Base-by-base conservation (phyloP, 352 stramenopile species). In the Ophiocytium majus region DNA sequence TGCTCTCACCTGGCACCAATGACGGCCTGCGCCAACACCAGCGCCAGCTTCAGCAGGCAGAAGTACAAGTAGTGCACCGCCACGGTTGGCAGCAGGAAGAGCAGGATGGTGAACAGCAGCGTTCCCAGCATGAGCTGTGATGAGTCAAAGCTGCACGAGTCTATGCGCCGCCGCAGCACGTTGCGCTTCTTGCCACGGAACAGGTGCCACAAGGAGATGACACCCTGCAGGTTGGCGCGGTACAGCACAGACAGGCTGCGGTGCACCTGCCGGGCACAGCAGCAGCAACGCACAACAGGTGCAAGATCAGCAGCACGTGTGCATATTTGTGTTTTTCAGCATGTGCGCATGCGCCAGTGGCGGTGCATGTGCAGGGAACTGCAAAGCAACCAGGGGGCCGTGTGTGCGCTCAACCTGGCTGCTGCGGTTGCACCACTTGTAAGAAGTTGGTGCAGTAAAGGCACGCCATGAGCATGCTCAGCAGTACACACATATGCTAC, bases 141-240 rank as follows among this genome's bases (percentile, higher is more conserved):
- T 14, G 95, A 92, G 90, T 98, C 95, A 86, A 98, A 98, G 82
- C 97, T 90, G 88, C 95, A 96, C 49, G 95, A 95, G 86, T 98
- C 95, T 1, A 97, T 95, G 76, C 95, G 94, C 50, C 94, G 91
- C 19, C 95, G 92, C 33, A 98, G 82, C 10, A 97, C 89, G 79
- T 98, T 98, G 32, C 93, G 92, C 86, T 98, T 98, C 88, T 96
- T 97, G 31, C 95, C 95, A 50, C 96, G 89, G 86, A 98, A 98
- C 0, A 98, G 90, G 71, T 95, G 93, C 92, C 94, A 98, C 0
- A 97, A 89, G 31, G 94, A 95, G 63, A 92, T 92, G 74, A 98
- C 91, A 63, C 90, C 71, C 43, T 85, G 91, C 37, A 93, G 81
- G 81, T 98, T 93, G 36, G 93, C 87, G 63, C 89, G 89, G 78